Evolutionary conservation across 2,329 filamentous ascomycete species (phyloP).

Genomic region (Chaetomium strumarium): DNA sequence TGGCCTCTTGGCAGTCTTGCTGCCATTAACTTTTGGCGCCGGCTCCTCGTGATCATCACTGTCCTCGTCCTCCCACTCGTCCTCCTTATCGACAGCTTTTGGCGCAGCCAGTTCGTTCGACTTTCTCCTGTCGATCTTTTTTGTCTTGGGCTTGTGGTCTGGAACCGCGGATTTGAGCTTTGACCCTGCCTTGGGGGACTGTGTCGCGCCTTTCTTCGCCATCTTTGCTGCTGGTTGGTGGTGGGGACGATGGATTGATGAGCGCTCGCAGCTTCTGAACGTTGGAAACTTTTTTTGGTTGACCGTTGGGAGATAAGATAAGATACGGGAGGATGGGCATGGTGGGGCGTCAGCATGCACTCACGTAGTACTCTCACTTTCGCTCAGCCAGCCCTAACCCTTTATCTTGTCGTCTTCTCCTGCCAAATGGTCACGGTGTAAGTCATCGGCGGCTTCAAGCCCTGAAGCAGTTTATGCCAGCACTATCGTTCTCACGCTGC

Average conservation of each 20-base stretch:
- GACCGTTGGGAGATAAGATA: slow-evolving; percentile 22
- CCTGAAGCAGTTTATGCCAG: too few species aligned
- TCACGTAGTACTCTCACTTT: not conserved
- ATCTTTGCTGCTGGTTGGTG: slow-evolving; percentile 17
- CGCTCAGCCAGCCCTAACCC: slow-evolving; percentile 9
- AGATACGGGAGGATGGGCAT: not conserved
- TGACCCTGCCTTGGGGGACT: slow-evolving; percentile 12
- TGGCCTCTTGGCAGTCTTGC: slow-evolving; percentile 25
- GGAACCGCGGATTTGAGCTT: slow-evolving; percentile 13
- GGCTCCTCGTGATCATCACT: slow-evolving; percentile 29
- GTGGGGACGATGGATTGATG: slow-evolving; percentile 16
- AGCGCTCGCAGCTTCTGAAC: slow-evolving; percentile 11
- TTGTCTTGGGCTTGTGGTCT: slow-evolving; percentile 11
- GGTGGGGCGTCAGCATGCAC: not conserved
- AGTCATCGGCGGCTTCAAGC: too few species aligned
- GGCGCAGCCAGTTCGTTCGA: slow-evolving; percentile 23
- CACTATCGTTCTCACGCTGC: too few species aligned
- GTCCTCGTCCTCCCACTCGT: slow-evolving; percentile 37
- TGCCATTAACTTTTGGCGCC: slow-evolving; percentile 19
- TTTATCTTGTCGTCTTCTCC: not conserved
- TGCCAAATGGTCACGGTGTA: too few species aligned
- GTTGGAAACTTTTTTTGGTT: slow-evolving; percentile 20
- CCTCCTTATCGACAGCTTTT: slow-evolving; percentile 28
- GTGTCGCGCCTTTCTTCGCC: slow-evolving; percentile 23
- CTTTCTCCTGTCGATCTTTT: slow-evolving; percentile 16